A percentile compares a stretch with the other conserved stretches of the same genome.
Conservation (phyloP, 2,329 filamentous ascomycete genomes). For the Verticillium nonalfalfae region DNA sequence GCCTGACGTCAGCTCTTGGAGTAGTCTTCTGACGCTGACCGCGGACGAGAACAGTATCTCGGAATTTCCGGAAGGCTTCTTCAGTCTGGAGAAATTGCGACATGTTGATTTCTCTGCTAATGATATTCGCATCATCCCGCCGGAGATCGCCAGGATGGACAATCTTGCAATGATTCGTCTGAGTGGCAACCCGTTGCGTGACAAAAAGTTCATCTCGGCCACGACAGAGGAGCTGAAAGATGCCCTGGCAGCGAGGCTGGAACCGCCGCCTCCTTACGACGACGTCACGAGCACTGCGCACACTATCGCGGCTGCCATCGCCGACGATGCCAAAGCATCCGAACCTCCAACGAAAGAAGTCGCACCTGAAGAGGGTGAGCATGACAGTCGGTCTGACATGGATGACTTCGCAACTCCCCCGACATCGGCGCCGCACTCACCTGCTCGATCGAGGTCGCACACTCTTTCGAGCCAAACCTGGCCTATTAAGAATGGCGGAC, state of each 20-base stretch:
- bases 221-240: conserved; percentile 75
- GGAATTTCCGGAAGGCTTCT: conserved; percentile 70
- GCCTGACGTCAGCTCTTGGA: conserved; percentile 71
- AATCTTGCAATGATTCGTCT: conserved; percentile 68
- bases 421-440: conserved; percentile 45
- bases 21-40: conserved; percentile 63
- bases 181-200: conserved; percentile 82
- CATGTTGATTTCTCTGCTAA: conserved; percentile 83
- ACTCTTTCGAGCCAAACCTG: conserved; percentile 42
- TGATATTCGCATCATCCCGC: conserved; percentile 68
- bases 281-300: conserved; percentile 13
- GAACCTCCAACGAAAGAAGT: conserved; percentile 6
- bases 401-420: conserved; percentile 54
- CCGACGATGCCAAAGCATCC: conserved; percentile 25
- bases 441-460: conserved; percentile 39
- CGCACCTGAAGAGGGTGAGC: conserved; percentile 20
- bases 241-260: conserved; percentile 60
- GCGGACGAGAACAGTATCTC: conserved; percentile 78
- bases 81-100: conserved; percentile 58
- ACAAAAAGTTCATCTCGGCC: conserved; percentile 80
- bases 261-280: conserved; percentile 42
- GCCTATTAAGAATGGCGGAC: conserved; percentile 51
- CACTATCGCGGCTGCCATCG: conserved; percentile 13
- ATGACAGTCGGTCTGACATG: conserved; percentile 42
- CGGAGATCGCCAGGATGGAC: conserved; percentile 75